Conservation (phyloP, 768 basidiomycete genomes). For the Serendipita sp. region DNA sequence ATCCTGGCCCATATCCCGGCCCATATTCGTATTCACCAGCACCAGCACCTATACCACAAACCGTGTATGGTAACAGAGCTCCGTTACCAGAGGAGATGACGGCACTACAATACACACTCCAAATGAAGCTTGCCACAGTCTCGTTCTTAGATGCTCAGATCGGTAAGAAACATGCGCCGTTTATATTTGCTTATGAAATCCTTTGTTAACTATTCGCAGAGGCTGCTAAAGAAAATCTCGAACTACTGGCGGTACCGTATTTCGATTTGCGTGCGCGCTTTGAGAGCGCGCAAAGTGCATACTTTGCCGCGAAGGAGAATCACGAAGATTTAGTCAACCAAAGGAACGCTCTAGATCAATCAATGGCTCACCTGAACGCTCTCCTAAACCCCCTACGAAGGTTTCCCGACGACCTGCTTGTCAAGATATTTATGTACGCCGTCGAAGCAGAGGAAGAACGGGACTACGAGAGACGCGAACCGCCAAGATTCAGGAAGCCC, state of each 20-base stretch:
- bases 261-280: background rate
- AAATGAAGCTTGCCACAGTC: background rate
- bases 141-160: conserved; percentile 5
- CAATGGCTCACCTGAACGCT: background rate
- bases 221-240: background rate
- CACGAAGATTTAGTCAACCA: background rate
- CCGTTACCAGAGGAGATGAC: conserved; percentile 1
- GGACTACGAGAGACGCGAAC: background rate
- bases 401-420: background rate
- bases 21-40: background rate
- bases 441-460: conserved; percentile 1
- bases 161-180: background rate
- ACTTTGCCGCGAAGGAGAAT: conserved; percentile 3
- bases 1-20: background rate
- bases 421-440: background rate
- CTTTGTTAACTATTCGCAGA: background rate
- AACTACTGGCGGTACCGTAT: background rate
- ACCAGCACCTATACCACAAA: background rate
- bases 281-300: conserved; percentile 1
- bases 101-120: background rate
- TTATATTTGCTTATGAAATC: too few species aligned
- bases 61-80: background rate
- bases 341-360: background rate
- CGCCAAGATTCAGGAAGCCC: background rate
- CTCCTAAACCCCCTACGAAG: background rate